phyloP scores from a whole-genome alignment of 164 flowering plant species.

The Stephania japonica region DNA sequence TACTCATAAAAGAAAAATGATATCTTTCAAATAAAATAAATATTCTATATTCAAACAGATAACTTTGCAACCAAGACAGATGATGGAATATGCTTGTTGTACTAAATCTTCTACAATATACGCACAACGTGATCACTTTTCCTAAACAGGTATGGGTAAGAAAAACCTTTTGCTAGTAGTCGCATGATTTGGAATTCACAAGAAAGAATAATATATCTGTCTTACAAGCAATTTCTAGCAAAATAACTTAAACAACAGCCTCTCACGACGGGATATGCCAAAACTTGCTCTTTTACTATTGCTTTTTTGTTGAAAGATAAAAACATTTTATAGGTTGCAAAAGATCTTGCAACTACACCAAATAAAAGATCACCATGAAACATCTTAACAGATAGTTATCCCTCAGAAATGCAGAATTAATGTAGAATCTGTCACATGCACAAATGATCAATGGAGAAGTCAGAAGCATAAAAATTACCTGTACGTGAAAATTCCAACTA shows the following conservation, averaged over 20 bases:
- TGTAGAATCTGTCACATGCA: no score
- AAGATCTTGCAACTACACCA: no score
- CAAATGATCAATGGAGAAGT: no score
- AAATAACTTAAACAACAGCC: not conserved
- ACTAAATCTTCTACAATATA: not conserved
- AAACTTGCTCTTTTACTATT: no score
- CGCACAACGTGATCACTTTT: not conserved
- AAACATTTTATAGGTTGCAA: no score
- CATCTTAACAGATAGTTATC: no score
- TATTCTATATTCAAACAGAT: not conserved
- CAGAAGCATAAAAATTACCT: no score
- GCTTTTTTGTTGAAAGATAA: no score
- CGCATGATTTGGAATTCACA: not conserved
- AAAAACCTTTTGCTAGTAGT: not conserved
- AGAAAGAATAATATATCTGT: not conserved
- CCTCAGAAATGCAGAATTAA: no score
- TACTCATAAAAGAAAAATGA: not conserved
- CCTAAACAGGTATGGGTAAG: not conserved
- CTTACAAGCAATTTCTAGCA: not conserved
- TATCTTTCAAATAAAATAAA: not conserved
- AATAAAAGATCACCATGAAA: no score
- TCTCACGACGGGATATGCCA: no score
- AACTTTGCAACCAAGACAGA: not conserved
- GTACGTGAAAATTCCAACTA: no score
- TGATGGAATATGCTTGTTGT: not conserved